Percentiles rank a stretch among this genome's conserved stretches.
phyloP scores from a whole-genome alignment of 345 rosid species.

The Heritiera littoralis region DNA sequence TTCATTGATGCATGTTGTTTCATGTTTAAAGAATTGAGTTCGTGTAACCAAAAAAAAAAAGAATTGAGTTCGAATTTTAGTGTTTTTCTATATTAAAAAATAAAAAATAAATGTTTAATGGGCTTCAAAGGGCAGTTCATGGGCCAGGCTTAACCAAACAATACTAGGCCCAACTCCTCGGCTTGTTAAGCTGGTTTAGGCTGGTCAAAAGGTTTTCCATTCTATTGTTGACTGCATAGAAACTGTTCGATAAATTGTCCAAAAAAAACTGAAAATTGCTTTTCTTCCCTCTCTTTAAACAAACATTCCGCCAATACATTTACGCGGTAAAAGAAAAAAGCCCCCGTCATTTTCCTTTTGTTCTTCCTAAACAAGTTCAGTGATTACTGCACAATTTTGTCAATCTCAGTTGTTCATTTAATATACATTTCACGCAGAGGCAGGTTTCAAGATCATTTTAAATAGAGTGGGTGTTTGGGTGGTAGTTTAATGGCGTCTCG shows the following conservation, averaged over 20 bases:
- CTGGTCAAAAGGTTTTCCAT: background rate
- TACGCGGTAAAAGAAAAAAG: background rate
- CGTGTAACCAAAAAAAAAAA: no score
- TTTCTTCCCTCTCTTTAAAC: background rate
- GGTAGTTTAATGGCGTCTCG: constrained; percentile 38
- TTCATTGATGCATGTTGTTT: no score
- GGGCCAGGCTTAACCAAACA: background rate
- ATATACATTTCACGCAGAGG: background rate
- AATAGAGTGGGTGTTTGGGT: background rate
- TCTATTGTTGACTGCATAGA: background rate
- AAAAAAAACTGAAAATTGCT: no score
- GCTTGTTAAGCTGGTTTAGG: background rate
- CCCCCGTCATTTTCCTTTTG: background rate
- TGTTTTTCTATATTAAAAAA: no score
- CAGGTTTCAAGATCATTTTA: background rate
- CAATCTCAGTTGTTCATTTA: no score
- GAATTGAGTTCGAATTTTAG: no score
- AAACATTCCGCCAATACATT: background rate
- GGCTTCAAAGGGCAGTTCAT: background rate
- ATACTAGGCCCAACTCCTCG: background rate
- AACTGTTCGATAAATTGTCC: no score
- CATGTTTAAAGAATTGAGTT: no score
- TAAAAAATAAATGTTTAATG: no score
- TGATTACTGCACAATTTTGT: background rate
- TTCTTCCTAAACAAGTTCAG: background rate